Evolutionary conservation across 1,284 basidiomycete species (phyloP), one percentile per base, ranked within the genome.

Genomic region (Schizopora paradoxa): DNA sequence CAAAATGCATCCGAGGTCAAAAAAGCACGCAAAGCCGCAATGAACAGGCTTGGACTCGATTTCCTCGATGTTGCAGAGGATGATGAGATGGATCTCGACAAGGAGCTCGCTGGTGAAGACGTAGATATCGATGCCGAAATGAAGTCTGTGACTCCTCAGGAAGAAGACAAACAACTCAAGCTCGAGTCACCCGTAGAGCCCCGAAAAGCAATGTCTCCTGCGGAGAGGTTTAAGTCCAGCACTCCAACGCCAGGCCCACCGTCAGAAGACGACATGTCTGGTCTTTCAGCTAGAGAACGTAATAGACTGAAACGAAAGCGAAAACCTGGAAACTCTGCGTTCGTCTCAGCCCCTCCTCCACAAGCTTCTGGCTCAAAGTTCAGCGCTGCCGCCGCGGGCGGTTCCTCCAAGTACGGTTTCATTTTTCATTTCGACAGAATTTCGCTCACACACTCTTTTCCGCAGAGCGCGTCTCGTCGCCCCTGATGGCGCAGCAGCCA

Each of bases 251-350:
- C n/a, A n/a, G n/a, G n/a, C n/a, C n/a, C n/a, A n/a, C 69, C 66
- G 6, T 60, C 63, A 28, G 65, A 70, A 21, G 59, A 69, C 8
- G 80, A 83, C 51, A 53, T 71, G 2, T 66, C 60, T 27, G 69
- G 70, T 4, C 66, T 91, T 33, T 90, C 89, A 11, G 91, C 91
- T 13, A 77, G 92, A 39, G 92, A 96, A 61, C 81, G 86, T 27
- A 96, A 95, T 61, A 76, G 91, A 37, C 71, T 95, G 27, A 96
- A 96, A 61, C 77, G 92, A 14, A 95, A 95, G 59, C 81, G 91
- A 41, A 96, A 95, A 60, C 72, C 79, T 11, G 90, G 91, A n/a
- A 90, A 84, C 56, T 68, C 74, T 29, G 85, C 82, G 2, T 83
- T 88, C 56, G 87, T 90, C 16, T 68, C 76, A 13, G 77, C 84